Evolutionary conservation across 2,329 filamentous ascomycete species (phyloP).

Genomic region (Aquanectria penicillioides): DNA sequence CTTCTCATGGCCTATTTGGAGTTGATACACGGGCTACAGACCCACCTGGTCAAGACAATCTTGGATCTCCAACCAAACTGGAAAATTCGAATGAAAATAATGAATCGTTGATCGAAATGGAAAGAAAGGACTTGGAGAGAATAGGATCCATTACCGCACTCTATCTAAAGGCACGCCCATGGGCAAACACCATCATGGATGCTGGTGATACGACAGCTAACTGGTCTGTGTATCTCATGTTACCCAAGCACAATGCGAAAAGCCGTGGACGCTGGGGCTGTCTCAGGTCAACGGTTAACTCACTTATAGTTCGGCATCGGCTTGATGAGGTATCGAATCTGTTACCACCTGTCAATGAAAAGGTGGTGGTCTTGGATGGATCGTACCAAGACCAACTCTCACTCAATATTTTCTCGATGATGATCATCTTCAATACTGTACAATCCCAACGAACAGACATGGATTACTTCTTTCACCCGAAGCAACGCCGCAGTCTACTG

Average conservation of each 20-base stretch:
- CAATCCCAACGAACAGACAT: constrained; percentile 85
- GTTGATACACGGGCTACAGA: constrained; percentile 49
- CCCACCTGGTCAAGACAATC: neutral
- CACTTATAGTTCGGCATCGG: constrained; percentile 83
- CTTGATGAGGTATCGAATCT: constrained; percentile 74
- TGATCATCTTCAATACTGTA: constrained; percentile 86
- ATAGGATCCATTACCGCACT: constrained; percentile 72
- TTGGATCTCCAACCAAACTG: constrained; percentile 26
- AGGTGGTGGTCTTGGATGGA: constrained; percentile 78
- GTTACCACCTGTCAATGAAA: constrained; percentile 78
- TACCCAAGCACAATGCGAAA: constrained; percentile 60
- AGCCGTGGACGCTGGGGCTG: constrained; percentile 69
- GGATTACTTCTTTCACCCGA: constrained; percentile 89
- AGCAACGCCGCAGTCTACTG: constrained; percentile 73
- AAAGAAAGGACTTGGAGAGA: constrained; percentile 72
- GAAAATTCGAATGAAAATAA: constrained; percentile 35
- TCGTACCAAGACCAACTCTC: constrained; percentile 86
- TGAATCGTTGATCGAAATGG: constrained; percentile 58
- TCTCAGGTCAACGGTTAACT: constrained; percentile 76
- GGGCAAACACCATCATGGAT: constrained; percentile 70
- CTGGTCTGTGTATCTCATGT: constrained; percentile 79
- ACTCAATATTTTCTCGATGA: constrained; percentile 85
- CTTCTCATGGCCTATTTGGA: constrained; percentile 84
- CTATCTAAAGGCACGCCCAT: constrained; percentile 82
- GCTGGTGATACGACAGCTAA: constrained; percentile 68